Evolutionary conservation across 352 stramenopile species (phyloP).

Genomic region (Phytophthora colocasiae): DNA sequence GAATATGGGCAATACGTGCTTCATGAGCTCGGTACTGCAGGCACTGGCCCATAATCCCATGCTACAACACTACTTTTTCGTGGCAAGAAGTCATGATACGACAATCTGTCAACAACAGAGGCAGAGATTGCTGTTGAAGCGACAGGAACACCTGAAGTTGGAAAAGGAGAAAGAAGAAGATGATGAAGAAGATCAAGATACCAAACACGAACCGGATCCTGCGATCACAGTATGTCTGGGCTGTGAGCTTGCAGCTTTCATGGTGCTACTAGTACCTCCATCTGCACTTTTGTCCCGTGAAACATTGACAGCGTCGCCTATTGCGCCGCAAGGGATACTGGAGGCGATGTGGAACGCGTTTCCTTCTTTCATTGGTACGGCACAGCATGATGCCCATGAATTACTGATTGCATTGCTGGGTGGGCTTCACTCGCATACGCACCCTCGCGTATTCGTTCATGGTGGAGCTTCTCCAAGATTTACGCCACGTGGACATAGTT

Average conservation of each 20-base stretch:
- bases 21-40: conserved; percentile 85
- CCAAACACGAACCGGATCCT: conserved; percentile 14
- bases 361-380: conserved; percentile 57
- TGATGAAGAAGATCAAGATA: conserved; percentile 5
- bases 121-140: conserved; percentile 35
- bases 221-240: conserved; percentile 56
- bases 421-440: conserved; percentile 68
- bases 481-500: conserved; percentile 56
- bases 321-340: conserved; percentile 67
- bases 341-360: conserved; percentile 69
- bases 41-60: conserved; percentile 74
- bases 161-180: conserved; percentile 17
- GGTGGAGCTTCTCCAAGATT: conserved; percentile 61
- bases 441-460: conserved; percentile 50
- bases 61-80: conserved; percentile 76
- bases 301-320: conserved; percentile 36
- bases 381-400: conserved; percentile 84
- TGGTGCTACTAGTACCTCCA: conserved; percentile 41
- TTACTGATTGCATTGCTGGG: conserved; percentile 72
- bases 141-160: conserved; percentile 25
- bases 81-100: conserved; percentile 65
- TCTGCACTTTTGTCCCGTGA: conserved; percentile 11
- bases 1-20: conserved; percentile 90
- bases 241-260: conserved; percentile 64
- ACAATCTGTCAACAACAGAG: conserved; percentile 69